These are phyloP conservation scores for Laburnicola sp. DNA, from an alignment of 2,329 filamentous ascomycete genomes.

Conservation along the genomic window DNA sequence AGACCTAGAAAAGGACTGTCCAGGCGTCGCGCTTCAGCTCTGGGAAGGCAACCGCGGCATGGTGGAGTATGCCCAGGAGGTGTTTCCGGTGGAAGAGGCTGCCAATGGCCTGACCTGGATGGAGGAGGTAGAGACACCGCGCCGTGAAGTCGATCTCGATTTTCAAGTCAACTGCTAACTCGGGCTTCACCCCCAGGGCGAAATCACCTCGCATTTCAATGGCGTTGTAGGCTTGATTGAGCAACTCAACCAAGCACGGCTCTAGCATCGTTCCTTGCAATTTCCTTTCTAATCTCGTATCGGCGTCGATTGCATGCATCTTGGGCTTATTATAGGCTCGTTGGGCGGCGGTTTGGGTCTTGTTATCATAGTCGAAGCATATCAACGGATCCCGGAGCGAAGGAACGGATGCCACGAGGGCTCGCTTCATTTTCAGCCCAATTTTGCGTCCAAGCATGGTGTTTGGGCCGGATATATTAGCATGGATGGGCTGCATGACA, in stretches of 20 bases:
- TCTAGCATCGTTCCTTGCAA: conserved; percentile 26
- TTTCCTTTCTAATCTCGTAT: conserved; percentile 18
- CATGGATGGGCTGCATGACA: conserved; percentile 30
- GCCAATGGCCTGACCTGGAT: conserved; percentile 96
- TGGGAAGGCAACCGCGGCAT: conserved; percentile 92
- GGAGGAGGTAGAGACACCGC: conserved; percentile 56
- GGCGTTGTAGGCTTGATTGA: conserved; percentile 35
- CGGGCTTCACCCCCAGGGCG: conserved; percentile 32
- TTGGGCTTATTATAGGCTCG: not conserved
- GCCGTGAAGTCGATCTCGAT: conserved; percentile 40
- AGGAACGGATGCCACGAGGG: conserved; percentile 11
- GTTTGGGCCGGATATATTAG: conserved; percentile 35
- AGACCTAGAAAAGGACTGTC: conserved; percentile 63
- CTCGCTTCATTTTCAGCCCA: conserved; percentile 9
- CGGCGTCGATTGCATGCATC: not conserved
- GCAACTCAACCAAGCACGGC: conserved; percentile 40
- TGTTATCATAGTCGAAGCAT: conserved; percentile 11
- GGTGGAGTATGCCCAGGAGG: conserved; percentile 92
- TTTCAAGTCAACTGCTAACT: conserved; percentile 46
- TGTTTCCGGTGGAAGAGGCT: conserved; percentile 91
- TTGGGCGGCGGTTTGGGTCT: not conserved
- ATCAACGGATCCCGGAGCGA: conserved; percentile 14
- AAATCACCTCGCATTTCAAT: conserved; percentile 31
- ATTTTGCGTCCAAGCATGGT: conserved; percentile 36
- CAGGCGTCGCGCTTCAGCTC: conserved; percentile 73